Conservation (phyloP, 805 yeast genomes). For the Kodamaea kaohsiungensis region DNA sequence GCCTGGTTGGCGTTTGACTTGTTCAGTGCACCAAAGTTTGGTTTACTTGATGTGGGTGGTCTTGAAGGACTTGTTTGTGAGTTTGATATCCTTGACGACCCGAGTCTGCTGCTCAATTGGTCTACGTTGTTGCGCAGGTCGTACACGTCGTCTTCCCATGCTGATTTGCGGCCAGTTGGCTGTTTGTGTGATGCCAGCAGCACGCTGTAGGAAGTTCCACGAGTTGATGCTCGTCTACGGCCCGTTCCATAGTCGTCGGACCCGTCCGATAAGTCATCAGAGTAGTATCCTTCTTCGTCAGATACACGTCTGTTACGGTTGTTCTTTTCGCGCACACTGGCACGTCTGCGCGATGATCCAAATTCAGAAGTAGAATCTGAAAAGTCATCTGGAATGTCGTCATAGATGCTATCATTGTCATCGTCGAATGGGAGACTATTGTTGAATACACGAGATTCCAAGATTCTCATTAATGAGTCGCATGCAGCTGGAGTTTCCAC, state of each 20-base stretch:
- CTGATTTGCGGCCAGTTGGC: constrained; percentile 30
- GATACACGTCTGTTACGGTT: constrained; percentile 26
- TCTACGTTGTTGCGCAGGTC: constrained; percentile 52
- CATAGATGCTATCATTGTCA: constrained; percentile 63
- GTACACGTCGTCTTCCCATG: constrained; percentile 89
- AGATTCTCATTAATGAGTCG: constrained; percentile 81
- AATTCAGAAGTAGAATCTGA: constrained; percentile 55
- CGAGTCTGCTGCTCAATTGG: constrained; percentile 34
- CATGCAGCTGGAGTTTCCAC: constrained; percentile 93
- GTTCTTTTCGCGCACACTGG: constrained; percentile 2
- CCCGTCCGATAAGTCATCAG: constrained; percentile 35
- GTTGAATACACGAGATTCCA: constrained; percentile 82
- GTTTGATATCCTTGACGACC: constrained; percentile 28
- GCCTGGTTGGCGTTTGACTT: constrained; percentile 67
- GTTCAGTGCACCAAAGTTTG: constrained; percentile 38
- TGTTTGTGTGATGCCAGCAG: background rate
- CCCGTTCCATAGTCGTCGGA: constrained; percentile 31
- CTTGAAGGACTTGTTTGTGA: constrained; percentile 29
- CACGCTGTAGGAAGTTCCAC: background rate
- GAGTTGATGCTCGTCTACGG: constrained; percentile 10
- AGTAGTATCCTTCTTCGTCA: constrained; percentile 13
- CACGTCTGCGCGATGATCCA: constrained; percentile 14
- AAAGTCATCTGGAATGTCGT: constrained; percentile 73
- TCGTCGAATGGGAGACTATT: constrained; percentile 50
- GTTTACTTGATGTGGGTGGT: constrained; percentile 40